Base-by-base conservation (phyloP, 2,329 filamentous ascomycete species). In the Colletotrichum sp. region DNA sequence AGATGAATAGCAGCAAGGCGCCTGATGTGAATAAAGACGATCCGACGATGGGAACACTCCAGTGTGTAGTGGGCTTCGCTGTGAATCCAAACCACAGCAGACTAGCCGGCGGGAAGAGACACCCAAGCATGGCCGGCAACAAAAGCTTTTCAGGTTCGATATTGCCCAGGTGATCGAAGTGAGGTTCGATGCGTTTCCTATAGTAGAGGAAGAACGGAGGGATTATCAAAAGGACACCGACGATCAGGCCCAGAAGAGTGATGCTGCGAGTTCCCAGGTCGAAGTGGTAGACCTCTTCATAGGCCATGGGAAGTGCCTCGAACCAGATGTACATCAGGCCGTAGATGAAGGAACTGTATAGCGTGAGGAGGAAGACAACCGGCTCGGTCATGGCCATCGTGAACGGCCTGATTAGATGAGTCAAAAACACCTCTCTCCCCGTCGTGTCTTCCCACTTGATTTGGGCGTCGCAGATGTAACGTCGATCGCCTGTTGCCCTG, bases 261-360 rank as follows among this genome's bases (percentile, higher is more conserved):
- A 66, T 44, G 9, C 34, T 61, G 25, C 36, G 49, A 6, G 34
- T 61, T 6, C 74, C 74, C 0, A 61, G 59, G 16, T 49, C 49
- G 29, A 76, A 80, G 6, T 78, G 78, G 36, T 81, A 81, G 4
- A 78, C 34, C 2, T 55, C 15, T 8, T 25, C 25, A 12, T 74
- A 77, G 3, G 63, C 72, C 9, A 63, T 11, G 3, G 75, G 75
- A 4, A 77, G 19, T 11, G 61, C 22, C 62, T 77, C 75, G 39
- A 77, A 77, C 71, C 71, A 77, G 19, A 75, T 76, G 39, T 77
- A 77, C 71, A 77, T 75, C n/a, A 77, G 13, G 8, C 71, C 71
- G 27, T 77, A 77, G 2, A 57, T 55, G 30, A 77, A 71, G 5
- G 75, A 66, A 16, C 30, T 71, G 63, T 77, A 75, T 11, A 64